Evolutionary conservation across 2,329 filamentous ascomycete species (phyloP), one percentile per base, ranked within the genome.

Genomic region (Penicillium paneum): DNA sequence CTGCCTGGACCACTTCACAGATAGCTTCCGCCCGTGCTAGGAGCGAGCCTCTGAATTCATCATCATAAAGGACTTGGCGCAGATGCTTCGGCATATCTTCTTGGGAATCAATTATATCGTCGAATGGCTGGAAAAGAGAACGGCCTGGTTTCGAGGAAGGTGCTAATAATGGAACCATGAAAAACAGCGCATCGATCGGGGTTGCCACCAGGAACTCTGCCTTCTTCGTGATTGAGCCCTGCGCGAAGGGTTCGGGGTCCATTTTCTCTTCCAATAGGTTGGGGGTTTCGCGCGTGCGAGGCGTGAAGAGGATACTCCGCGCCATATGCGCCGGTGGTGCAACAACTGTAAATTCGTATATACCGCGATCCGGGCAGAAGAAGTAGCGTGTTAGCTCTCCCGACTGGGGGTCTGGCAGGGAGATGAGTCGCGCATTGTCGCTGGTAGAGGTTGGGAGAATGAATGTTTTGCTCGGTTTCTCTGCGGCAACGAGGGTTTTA

Each of bases 141-240:
- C 66, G 31, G 44, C 65, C 78, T 42, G 78, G 77, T 12, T 75
- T 62, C 1, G 72, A 70, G 32, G 74, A 64, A 36, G 83, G 72
- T 1, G 78, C 75, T 1, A 97, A 79, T 4, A 86, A 82, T 0
- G 93, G 89, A 1, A 97, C 77, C 3, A 96, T 69, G 47, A 97
- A 78, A 75, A 97, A 97, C 3, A 97, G 68, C 5, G 90, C 82
- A 71, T 99, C 94, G 51, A 96, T 79, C 2, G 85, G 83, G 1
- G 94, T 96, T 8, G 93, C 90, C 55, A 97, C 75, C 65, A 89
- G 88, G n/a, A 97, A 76, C 56, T 91, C 85, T 32, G 90, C 85
- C 40, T 80, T 81, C 64, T 86, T 85, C 32, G 85, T 81, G 24
- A 90, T 74, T 61, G 83, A 83, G 12, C 81, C 83, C 29, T 60